These are phyloP conservation scores for Tuber microsphaerosporum DNA, from an alignment of 495 filamentous ascomycete genomes.

Conservation along the genomic window DNA sequence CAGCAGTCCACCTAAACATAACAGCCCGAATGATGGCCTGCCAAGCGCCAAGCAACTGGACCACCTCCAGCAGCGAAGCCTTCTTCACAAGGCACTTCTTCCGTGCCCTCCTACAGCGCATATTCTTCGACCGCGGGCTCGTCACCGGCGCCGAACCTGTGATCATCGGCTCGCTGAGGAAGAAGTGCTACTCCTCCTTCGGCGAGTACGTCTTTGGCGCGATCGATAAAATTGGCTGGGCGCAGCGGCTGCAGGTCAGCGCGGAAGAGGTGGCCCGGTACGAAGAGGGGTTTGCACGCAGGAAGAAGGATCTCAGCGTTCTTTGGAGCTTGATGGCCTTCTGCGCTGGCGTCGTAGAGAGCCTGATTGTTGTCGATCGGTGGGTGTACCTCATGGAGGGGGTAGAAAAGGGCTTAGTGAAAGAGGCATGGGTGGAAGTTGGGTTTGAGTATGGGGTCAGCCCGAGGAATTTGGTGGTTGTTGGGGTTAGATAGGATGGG, in stretches of 20 bases:
- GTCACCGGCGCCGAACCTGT: conserved; percentile 59
- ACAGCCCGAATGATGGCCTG: conserved; percentile 95
- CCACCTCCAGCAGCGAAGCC: conserved; percentile 62
- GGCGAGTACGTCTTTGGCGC: conserved; percentile 72
- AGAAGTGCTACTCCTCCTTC: conserved; percentile 71
- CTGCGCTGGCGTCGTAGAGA: conserved; percentile 79
- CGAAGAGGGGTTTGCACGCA: conserved; percentile 53
- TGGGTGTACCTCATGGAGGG: conserved; percentile 78
- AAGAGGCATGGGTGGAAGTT: conserved; percentile 79
- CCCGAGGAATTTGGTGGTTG: conserved; percentile 83
- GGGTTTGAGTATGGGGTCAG: conserved; percentile 88
- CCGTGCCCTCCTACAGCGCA: conserved; percentile 78
- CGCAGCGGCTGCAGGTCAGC: conserved; percentile 53
- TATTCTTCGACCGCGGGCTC: conserved; percentile 75
- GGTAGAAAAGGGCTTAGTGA: conserved; percentile 44
- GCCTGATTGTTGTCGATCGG: conserved; percentile 81
- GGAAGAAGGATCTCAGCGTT: conserved; percentile 74
- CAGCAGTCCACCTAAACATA: conserved; percentile 61
- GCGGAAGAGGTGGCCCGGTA: conserved; percentile 59
- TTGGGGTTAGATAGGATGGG: conserved; percentile 65
- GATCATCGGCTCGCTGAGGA: conserved; percentile 77
- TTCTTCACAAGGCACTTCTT: conserved; percentile 96
- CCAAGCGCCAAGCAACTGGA: conserved; percentile 92
- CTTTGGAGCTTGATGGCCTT: conserved; percentile 95
- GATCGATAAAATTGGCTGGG: conserved; percentile 60